phyloP scores from a whole-genome alignment of 179 eudicot species.

The Camellia oleifera region DNA sequence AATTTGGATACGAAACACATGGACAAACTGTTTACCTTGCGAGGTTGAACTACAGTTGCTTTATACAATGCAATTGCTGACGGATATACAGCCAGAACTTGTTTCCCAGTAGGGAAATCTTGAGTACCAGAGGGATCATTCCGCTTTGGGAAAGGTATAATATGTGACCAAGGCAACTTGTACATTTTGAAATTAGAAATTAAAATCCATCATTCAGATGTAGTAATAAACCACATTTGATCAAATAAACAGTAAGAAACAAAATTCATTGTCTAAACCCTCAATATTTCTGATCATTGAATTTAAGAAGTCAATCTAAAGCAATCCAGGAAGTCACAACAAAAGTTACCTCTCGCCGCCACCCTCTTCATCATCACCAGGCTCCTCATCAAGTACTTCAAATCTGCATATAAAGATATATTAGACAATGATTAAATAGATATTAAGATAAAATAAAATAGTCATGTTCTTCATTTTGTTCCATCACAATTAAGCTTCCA shows the following conservation, averaged over 20 bases:
- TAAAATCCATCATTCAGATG: neutral
- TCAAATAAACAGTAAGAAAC: neutral
- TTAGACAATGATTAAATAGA: too few relatives aligned
- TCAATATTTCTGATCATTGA: neutral
- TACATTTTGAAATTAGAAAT: slow-evolving; percentile 56
- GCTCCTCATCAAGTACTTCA: slow-evolving; percentile 97
- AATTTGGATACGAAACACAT: neutral
- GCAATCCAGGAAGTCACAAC: neutral
- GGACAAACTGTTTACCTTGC: slow-evolving; percentile 52
- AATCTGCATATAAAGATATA: slow-evolving; percentile 43
- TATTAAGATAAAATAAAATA: too few relatives aligned
- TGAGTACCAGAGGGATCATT: slow-evolving; percentile 65
- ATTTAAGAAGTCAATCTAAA: neutral
- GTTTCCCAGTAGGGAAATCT: slow-evolving; percentile 72
- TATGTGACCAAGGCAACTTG: slow-evolving; percentile 77
- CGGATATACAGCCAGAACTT: slow-evolving; percentile 95
- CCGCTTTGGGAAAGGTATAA: slow-evolving; percentile 88
- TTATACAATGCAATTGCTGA: slow-evolving; percentile 91
- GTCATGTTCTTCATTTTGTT: too few relatives aligned
- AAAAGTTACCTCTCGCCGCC: slow-evolving; percentile 74
- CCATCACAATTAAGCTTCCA: too few relatives aligned
- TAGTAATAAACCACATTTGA: neutral
- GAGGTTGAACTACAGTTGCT: slow-evolving; percentile 81
- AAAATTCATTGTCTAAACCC: neutral
- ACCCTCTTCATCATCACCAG: slow-evolving; percentile 95